Base-by-base conservation (phyloP, 331 rosid genomes). In the Rosa hybrid region DNA sequence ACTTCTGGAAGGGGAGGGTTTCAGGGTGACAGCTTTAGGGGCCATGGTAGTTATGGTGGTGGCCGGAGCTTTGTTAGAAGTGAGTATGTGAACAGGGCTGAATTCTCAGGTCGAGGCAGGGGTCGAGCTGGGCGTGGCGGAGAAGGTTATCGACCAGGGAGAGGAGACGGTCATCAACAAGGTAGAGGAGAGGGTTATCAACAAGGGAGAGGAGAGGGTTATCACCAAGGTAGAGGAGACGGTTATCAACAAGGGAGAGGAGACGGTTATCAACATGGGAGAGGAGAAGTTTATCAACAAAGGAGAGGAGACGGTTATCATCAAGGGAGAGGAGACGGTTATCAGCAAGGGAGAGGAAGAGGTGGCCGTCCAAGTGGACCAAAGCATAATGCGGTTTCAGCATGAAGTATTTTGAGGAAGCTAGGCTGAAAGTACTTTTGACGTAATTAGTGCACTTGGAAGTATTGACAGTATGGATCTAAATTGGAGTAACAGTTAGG, bases 271-370 rank as follows among this genome's bases (percentile, higher is more conserved):
- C 67, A 60, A 27, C 69, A 27, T 27, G 42, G 70, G 25, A 67
- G 71, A 38, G 71, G 48, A 67, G 71, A 67, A 23, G 6, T 6
- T 38, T 38, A 67, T 65, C 71, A 65, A 34, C 71, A 65, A 14
- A 17, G 0, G 39, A 62, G 68, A 62, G 72, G 73, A 18, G 87
- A 90, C 51, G 82, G 59, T 72, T 85, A 86, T 79, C 88, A 86
- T 17, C 96, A 83, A 71, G 86, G 88, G 25, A 88, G 92, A 79
- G 90, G 90, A 12, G 87, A 90, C 51, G 82, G 64, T 72, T 85
- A 86, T 79, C 88, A 86, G 23, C 96, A 83, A 71, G 86, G 87
- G n/a, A 88, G 94, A 79, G 90, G 89, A 12, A 82, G 94, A 81
- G 90, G 97, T n/a, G 86, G 90, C 77, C 84, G 83, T 38, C 48